Conservation (phyloP, 2,329 filamentous ascomycete genomes). For the Claviceps sp. region DNA sequence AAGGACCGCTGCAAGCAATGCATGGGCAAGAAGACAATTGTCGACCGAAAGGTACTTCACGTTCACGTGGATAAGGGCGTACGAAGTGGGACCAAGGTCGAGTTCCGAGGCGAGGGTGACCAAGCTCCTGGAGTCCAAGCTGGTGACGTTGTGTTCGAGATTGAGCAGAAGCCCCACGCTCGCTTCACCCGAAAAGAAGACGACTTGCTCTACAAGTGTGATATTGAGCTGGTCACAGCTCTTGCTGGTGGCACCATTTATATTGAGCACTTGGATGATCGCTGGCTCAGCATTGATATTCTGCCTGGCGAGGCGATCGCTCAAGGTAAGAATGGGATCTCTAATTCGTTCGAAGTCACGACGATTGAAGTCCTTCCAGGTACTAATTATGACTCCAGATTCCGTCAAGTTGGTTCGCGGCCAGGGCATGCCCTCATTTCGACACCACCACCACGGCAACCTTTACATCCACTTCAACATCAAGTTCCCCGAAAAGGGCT, state of each 20-base stretch:
- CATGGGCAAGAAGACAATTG: slow-evolving; percentile 91
- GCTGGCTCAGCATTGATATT: slow-evolving; percentile 91
- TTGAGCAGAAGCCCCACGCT: slow-evolving; percentile 95
- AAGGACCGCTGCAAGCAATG: slow-evolving; percentile 97
- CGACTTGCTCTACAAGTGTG: slow-evolving; percentile 86
- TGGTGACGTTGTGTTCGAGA: slow-evolving; percentile 96
- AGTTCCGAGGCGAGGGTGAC: slow-evolving; percentile 94
- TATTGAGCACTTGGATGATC: slow-evolving; percentile 92
- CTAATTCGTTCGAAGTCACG: not conserved
- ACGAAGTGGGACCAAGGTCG: slow-evolving; percentile 85
- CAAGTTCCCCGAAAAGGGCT: slow-evolving; percentile 81
- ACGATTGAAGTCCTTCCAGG: not conserved
- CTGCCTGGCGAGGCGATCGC: slow-evolving; percentile 88
- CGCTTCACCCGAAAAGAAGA: slow-evolving; percentile 95
- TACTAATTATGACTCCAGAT: slow-evolving; percentile 36
- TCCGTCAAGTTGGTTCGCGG: slow-evolving; percentile 87
- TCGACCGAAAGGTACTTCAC: slow-evolving; percentile 95
- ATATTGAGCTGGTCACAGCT: slow-evolving; percentile 91
- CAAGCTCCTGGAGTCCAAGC: slow-evolving; percentile 86
- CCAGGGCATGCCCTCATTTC: slow-evolving; percentile 92
- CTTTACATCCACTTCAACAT: slow-evolving; percentile 96
- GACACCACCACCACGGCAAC: slow-evolving; percentile 92
- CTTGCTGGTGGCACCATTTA: slow-evolving; percentile 82
- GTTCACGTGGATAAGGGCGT: slow-evolving; percentile 96
- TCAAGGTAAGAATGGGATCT: slow-evolving; percentile 51